Base-by-base conservation (phyloP, 2,329 filamentous ascomycete species). In the Epichloe elymi region DNA sequence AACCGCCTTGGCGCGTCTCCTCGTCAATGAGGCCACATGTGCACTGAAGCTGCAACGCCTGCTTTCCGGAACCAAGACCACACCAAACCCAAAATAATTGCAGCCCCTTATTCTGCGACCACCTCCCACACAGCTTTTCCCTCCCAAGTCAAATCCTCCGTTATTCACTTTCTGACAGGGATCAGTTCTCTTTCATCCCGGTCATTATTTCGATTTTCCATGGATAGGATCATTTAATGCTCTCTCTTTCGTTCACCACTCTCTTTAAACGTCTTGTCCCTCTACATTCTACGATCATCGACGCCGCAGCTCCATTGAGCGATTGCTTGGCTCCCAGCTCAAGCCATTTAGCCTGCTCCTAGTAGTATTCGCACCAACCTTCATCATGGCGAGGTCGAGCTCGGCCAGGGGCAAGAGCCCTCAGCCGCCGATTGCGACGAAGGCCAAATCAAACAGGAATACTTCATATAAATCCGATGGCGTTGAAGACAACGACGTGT, bases 401-500 rank as follows among this genome's bases (percentile, higher is more conserved):
- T 62, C 60, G 49, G 54, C 59, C 55, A 61, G 66, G 61, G 63
- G 63, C 60, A 66, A 63, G 49, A 68, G 65, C 59, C 66, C 66
- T 53, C 60, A 63, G 56, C 64, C 66, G 47, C 59, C 59, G 49
- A 30, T 15, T n/a, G 42, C 44, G 60, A 58, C 66, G 54, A 67
- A 63, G 47, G 70, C 67, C 58, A 67, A 70, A 61, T 61, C 67
- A 49, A 58, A 63, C 54, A 62, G 66, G 56, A 59, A 65, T 49
- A 65, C 71, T 47, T 80, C 84, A 61, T 90, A 88, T 71, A 78
- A 82, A 51, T 89, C 86, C 2, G 81, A 88, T 48, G 86, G 86
- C 47, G 86, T 97, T 50, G 76, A 80, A 58, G 87, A 98, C 72
- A 84, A 96, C 71, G 89, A 97, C 74, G 82, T 97, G 63, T 89